Evolutionary conservation across 192 early-diverging fungal genomes (phyloP).

Genomic region (Haplosporangium gracile): DNA sequence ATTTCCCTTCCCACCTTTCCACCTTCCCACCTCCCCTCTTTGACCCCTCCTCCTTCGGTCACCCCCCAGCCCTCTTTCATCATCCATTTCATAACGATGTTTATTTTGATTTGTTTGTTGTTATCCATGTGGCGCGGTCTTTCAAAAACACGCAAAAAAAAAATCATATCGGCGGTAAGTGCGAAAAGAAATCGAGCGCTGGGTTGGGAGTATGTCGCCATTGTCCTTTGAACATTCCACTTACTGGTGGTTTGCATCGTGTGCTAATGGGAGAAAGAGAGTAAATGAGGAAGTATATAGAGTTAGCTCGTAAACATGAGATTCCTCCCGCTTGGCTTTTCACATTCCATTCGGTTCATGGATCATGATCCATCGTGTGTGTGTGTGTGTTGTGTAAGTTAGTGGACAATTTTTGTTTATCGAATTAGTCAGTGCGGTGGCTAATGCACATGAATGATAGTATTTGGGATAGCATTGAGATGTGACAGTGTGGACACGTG

Average conservation of each 20-base stretch:
- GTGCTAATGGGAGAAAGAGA: neutral
- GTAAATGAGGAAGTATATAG: too few species aligned
- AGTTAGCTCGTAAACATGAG: too few species aligned
- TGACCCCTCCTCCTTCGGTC: neutral
- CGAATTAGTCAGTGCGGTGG: neutral
- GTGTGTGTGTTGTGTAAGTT: neutral
- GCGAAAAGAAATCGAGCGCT: neutral
- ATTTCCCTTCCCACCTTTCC: too few species aligned
- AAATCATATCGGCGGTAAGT: neutral
- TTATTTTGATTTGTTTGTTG: neutral
- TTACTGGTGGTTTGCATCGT: neutral
- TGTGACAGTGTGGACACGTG: neutral
- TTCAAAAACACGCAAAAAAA: neutral
- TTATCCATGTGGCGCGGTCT: conserved; percentile 8
- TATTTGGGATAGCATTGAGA: neutral
- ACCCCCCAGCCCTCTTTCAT: neutral
- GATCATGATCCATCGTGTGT: too few species aligned
- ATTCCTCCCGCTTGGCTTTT: too few species aligned
- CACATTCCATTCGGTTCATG: too few species aligned
- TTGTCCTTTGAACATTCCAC: neutral
- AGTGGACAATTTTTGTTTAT: neutral
- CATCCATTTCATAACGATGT: neutral
- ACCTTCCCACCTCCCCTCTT: neutral
- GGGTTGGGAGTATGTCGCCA: neutral
- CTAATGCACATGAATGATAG: conserved; percentile 1